These are phyloP conservation scores for Mortierella claussenii DNA, from an alignment of 192 early-diverging fungal species.

Conservation along the genomic window DNA sequence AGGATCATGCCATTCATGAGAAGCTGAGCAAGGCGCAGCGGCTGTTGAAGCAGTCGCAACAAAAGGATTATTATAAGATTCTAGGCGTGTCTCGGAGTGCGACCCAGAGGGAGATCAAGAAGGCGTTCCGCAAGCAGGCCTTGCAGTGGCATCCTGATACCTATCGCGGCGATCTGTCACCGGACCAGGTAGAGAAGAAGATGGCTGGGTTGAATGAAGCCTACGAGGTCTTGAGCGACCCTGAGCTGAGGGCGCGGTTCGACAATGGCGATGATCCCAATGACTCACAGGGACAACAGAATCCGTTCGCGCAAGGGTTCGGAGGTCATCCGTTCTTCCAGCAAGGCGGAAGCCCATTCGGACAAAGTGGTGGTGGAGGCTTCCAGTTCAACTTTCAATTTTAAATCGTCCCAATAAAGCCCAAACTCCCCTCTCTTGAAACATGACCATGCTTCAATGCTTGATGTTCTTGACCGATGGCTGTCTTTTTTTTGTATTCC, in stretches of 20 bases:
- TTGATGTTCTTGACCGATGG: no score
- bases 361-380: slow-evolving; percentile 46
- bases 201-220: slow-evolving; percentile 96
- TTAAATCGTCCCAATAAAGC: no score
- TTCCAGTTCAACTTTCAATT: slow-evolving; percentile 57
- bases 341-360: slow-evolving; percentile 63
- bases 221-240: slow-evolving; percentile 84
- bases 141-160: slow-evolving; percentile 89
- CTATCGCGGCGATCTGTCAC: slow-evolving; percentile 77
- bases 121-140: slow-evolving; percentile 90
- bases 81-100: slow-evolving; percentile 84
- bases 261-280: slow-evolving; percentile 86
- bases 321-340: slow-evolving; percentile 62
- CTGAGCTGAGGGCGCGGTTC: slow-evolving; percentile 69
- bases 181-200: slow-evolving; percentile 84
- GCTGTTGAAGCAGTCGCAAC: slow-evolving; percentile 64
- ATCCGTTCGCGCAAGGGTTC: slow-evolving; percentile 65
- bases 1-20: slow-evolving; percentile 66
- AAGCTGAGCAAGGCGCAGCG: slow-evolving; percentile 70
- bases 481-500: no score
- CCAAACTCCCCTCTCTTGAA: no score
- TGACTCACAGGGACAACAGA: slow-evolving; percentile 68
- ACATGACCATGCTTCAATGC: no score
- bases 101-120: slow-evolving; percentile 83
- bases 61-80: slow-evolving; percentile 97